Evolutionary conservation across 1,284 basidiomycete genomes (phyloP).

Genomic region (Ceratobasidium sp.): DNA sequence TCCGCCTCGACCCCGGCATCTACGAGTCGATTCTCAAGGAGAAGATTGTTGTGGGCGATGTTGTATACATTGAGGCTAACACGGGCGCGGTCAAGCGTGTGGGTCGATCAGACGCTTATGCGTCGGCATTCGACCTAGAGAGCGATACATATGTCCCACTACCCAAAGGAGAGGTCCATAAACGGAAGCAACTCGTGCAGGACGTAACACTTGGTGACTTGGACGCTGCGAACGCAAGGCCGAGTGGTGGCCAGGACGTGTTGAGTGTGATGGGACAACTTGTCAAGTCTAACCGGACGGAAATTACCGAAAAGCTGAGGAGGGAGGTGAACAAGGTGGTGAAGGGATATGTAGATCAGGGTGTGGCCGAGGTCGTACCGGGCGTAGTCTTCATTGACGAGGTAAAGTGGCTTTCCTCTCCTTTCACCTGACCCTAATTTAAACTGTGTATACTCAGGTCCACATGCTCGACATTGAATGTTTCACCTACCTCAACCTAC

Average conservation of each 20-base stretch:
- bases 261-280: constrained; percentile 99
- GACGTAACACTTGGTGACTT: constrained; percentile 97
- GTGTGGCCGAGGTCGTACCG: constrained; percentile 96
- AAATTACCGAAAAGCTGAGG: constrained; percentile 96
- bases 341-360: constrained; percentile 97
- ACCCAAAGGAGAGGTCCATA: constrained; percentile 98
- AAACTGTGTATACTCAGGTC: constrained; percentile 68
- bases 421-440: neutral
- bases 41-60: constrained; percentile 96
- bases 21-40: constrained; percentile 99
- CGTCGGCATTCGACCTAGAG: constrained; percentile 98
- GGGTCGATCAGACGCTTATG: constrained; percentile 97
- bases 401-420: constrained; percentile 64
- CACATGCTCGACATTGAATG: constrained; percentile 99
- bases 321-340: constrained; percentile 99
- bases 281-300: constrained; percentile 93
- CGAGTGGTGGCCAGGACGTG: constrained; percentile 95
- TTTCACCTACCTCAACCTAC: constrained; percentile 97
- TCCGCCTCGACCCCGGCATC: constrained; percentile 93
- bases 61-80: constrained; percentile 95
- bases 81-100: constrained; percentile 99
- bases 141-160: constrained; percentile 98
- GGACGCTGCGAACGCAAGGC: constrained; percentile 96
- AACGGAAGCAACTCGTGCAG: constrained; percentile 96
- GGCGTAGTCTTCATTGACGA: constrained; percentile 99